A percentile compares a stretch with the other conserved stretches of the same genome.
Evolutionary conservation across 345 rosid species (phyloP).

Genomic region (Citropsis articulata): DNA sequence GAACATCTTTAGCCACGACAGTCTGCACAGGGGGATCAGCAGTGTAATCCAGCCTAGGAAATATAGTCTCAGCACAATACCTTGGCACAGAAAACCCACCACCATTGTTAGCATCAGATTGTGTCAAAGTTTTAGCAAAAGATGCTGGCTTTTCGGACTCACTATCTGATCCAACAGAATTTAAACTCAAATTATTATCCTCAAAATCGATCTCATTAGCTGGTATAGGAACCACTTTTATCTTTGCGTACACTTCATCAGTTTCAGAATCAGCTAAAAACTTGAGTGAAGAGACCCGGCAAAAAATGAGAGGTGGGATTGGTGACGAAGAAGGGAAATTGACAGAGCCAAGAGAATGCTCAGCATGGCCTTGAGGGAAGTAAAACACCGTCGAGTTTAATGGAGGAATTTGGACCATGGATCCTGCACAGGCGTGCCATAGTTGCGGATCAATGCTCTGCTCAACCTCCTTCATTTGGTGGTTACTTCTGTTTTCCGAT

Average conservation of each 20-base stretch:
- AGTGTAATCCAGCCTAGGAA: conserved; percentile 75
- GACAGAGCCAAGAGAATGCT: conserved; percentile 58
- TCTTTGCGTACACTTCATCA: conserved; percentile 76
- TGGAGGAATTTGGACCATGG: conserved; percentile 85
- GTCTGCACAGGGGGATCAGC: conserved; percentile 94
- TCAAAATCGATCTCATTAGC: conserved; percentile 30
- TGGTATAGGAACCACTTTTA: conserved; percentile 51
- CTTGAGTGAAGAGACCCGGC: conserved; percentile 61
- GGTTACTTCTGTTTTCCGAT: not conserved
- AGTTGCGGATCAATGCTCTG: conserved; percentile 81
- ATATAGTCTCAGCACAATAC: conserved; percentile 94
- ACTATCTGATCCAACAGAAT: conserved; percentile 23
- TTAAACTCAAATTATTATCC: conserved; percentile 23
- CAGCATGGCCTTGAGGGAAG: conserved; percentile 91
- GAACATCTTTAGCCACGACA: conserved; percentile 81
- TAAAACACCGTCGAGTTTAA: conserved; percentile 67
- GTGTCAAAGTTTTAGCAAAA: conserved; percentile 88
- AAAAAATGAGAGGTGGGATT: conserved; percentile 59
- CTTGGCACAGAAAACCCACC: conserved; percentile 98
- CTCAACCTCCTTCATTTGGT: conserved; percentile 44
- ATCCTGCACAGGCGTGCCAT: conserved; percentile 98
- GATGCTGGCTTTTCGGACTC: conserved; percentile 72
- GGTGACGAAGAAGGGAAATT: conserved; percentile 50
- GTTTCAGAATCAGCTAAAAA: conserved; percentile 83
- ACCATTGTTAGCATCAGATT: conserved; percentile 97